Evolutionary conservation across 2,329 filamentous ascomycete species (phyloP).

Genomic region (Westerdykella ornata): DNA sequence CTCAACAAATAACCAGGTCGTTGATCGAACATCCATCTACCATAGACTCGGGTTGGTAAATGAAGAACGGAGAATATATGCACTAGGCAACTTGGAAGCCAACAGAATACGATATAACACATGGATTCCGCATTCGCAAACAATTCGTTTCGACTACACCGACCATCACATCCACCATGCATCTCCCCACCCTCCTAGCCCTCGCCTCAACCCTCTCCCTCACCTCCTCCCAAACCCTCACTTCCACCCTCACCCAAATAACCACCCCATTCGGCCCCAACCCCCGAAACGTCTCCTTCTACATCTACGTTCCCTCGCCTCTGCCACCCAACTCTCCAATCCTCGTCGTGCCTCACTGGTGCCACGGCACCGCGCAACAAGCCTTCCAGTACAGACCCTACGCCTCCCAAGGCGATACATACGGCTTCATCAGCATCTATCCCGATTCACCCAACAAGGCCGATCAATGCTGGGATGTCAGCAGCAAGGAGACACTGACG

Average conservation of each 20-base stretch:
- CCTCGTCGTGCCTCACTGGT: conserved; percentile 31
- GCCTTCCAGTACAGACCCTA: conserved; percentile 26
- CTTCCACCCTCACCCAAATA: conserved; percentile 23
- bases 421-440: conserved; percentile 34
- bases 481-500: conserved; percentile 26
- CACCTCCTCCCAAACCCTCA: conserved; percentile 17
- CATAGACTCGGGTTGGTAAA: too few species aligned
- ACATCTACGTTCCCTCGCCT: conserved; percentile 29
- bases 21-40: too few species aligned
- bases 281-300: conserved; percentile 28
- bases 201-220: too few species aligned
- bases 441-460: conserved; percentile 23
- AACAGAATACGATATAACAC: too few species aligned
- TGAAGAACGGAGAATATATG: too few species aligned
- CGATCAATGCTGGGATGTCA: conserved; percentile 34
- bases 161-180: too few species aligned
- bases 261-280: conserved; percentile 26
- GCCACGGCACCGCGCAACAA: conserved; percentile 26
- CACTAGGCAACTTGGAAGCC: too few species aligned
- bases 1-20: too few species aligned
- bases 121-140: too few species aligned
- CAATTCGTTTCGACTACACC: too few species aligned
- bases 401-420: conserved; percentile 25
- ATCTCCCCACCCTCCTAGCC: too few species aligned
- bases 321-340: conserved; percentile 25